A percentile compares a stretch with the other conserved stretches of the same genome.
Evolutionary conservation across 352 stramenopile genomes (phyloP).

Genomic region (Phytophthora pseudosyringae): DNA sequence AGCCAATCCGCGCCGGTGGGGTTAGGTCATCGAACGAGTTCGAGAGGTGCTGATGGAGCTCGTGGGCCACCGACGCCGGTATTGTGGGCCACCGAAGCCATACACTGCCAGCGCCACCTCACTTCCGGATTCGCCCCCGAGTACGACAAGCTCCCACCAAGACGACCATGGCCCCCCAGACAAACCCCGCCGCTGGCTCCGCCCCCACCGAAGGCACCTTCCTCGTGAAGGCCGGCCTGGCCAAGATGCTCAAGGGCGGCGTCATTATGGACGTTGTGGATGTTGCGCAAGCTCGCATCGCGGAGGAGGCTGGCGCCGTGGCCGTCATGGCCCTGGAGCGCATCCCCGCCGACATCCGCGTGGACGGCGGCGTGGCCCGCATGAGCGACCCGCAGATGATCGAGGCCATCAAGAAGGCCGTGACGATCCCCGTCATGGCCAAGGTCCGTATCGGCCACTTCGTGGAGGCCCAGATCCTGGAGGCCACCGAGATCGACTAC

Average conservation of each 20-base stretch:
- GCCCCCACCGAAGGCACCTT: slow-evolving; percentile 77
- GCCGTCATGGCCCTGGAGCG: slow-evolving; percentile 99
- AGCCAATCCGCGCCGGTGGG: too few relatives aligned
- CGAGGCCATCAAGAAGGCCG: slow-evolving; percentile 97
- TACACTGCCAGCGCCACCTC: not conserved
- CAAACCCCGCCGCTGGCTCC: slow-evolving; percentile 20
- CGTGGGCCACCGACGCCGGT: slow-evolving; percentile 3
- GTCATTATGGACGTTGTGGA: slow-evolving; percentile 98
- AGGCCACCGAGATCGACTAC: slow-evolving; percentile 98
- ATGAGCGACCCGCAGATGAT: slow-evolving; percentile 99
- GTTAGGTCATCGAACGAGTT: too few relatives aligned
- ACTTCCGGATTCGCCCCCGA: slow-evolving; percentile 24
- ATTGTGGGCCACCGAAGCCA: slow-evolving; percentile 20
- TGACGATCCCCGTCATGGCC: slow-evolving; percentile 99
- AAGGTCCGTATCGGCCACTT: slow-evolving; percentile 99
- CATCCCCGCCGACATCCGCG: slow-evolving; percentile 97
- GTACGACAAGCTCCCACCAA: slow-evolving; percentile 16
- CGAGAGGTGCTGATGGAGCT: not conserved
- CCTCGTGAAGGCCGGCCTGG: slow-evolving; percentile 96
- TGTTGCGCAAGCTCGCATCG: slow-evolving; percentile 95
- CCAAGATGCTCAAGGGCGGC: slow-evolving; percentile 98
- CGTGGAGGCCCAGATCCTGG: slow-evolving; percentile 98
- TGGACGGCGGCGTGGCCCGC: slow-evolving; percentile 95
- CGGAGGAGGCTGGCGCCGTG: slow-evolving; percentile 96
- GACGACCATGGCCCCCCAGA: slow-evolving; percentile 45